Evolutionary conservation across 1,139 yeast species (phyloP).

Genomic region (Meyerozyma guilliermondii): DNA sequence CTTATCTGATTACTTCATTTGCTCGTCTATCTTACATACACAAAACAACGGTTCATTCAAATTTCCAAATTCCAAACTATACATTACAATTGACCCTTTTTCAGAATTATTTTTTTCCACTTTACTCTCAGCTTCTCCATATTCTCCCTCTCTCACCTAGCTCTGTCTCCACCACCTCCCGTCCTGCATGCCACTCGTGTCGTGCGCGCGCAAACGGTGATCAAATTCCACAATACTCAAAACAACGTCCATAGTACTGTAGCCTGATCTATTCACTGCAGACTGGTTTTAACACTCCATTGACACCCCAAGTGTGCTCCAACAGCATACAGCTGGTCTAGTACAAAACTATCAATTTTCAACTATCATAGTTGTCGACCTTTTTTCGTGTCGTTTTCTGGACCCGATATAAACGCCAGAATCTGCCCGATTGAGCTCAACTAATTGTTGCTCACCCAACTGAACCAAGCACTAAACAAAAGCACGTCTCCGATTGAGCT

Average conservation of each 20-base stretch:
- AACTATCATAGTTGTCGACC: not conserved
- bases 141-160: not conserved
- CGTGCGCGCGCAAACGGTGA: conserved; percentile 1
- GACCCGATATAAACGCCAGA: not conserved
- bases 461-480: too few species aligned
- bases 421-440: not conserved
- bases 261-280: not conserved
- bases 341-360: not conserved
- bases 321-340: not conserved
- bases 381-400: not conserved
- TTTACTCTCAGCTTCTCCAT: not conserved
- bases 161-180: not conserved
- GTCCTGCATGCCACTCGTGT: not conserved
- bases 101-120: not conserved
- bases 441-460: not conserved
- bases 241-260: not conserved
- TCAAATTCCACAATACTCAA: conserved; percentile 1
- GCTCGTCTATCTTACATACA: too few species aligned
- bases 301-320: not conserved
- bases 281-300: not conserved
- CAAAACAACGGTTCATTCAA: too few species aligned
- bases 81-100: too few species aligned
- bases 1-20: too few species aligned
- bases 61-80: too few species aligned
- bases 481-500: too few species aligned